Conservation (phyloP, 306 rosid species). For the Vigna radiata region DNA sequence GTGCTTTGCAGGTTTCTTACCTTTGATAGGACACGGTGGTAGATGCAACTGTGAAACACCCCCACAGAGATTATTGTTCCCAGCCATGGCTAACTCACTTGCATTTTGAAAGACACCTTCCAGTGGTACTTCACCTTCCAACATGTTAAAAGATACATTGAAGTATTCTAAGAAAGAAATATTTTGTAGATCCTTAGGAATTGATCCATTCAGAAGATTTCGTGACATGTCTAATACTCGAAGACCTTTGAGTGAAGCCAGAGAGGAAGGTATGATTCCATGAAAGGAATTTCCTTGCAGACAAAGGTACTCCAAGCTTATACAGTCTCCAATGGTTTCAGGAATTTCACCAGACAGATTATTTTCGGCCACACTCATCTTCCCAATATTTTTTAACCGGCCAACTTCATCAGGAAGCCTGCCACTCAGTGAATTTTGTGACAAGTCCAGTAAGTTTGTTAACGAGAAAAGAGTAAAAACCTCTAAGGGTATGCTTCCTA, state of each 20-base stretch:
- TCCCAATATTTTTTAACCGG: not conserved
- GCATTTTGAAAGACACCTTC: slow-evolving; percentile 50
- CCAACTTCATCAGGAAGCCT: slow-evolving; percentile 42
- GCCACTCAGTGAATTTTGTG: slow-evolving; percentile 45
- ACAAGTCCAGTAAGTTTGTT: slow-evolving; percentile 37
- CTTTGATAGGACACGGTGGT: slow-evolving; percentile 38
- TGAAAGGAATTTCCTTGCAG: slow-evolving; percentile 44
- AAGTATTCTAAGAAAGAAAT: slow-evolving; percentile 24
- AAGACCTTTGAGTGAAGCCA: slow-evolving; percentile 46
- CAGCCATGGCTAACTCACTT: slow-evolving; percentile 20
- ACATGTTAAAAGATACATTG: slow-evolving; percentile 55
- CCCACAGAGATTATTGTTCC: slow-evolving; percentile 46
- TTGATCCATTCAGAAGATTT: slow-evolving; percentile 45
- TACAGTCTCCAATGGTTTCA: slow-evolving; percentile 41
- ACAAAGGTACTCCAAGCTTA: slow-evolving; percentile 38
- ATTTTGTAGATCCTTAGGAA: slow-evolving; percentile 47
- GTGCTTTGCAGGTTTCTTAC: slow-evolving; percentile 12
- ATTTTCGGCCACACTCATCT: slow-evolving; percentile 41
- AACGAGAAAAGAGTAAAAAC: slow-evolving; percentile 24
- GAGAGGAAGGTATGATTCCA: slow-evolving; percentile 45
- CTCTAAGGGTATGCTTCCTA: slow-evolving; percentile 48
- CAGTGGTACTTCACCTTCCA: slow-evolving; percentile 56
- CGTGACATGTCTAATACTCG: slow-evolving; percentile 44
- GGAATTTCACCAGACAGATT: slow-evolving; percentile 49
- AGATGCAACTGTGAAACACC: slow-evolving; percentile 42